These are phyloP conservation scores for Medakamo hakoo DNA, from an alignment of 139 green algal genomes.

Conservation along the genomic window DNA sequence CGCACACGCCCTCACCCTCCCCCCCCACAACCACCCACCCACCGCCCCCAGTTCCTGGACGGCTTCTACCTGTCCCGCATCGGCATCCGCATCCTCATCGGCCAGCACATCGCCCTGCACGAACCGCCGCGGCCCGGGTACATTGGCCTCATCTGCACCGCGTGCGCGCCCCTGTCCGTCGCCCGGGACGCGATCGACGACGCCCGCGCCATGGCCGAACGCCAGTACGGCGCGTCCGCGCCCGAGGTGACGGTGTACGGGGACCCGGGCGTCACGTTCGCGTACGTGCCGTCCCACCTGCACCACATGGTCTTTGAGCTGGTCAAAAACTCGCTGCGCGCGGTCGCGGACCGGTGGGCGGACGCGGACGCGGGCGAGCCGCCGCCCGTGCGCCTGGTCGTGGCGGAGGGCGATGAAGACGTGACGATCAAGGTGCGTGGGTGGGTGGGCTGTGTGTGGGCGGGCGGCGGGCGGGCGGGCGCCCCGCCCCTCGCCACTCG, in stretches of 20 bases:
- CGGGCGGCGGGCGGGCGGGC: background rate
- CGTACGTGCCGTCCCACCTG: constrained; percentile 92
- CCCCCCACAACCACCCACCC: no score
- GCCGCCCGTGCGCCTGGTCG: constrained; percentile 77
- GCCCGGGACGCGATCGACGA: constrained; percentile 82
- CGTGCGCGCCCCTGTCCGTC: constrained; percentile 53
- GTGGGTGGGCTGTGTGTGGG: background rate
- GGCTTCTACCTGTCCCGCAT: constrained; percentile 95
- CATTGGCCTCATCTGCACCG: constrained; percentile 85
- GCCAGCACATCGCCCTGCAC: constrained; percentile 88
- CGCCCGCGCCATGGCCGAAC: constrained; percentile 78
- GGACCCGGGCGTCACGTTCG: constrained; percentile 72
- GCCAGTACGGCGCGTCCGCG: constrained; percentile 70
- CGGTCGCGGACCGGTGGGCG: constrained; percentile 75
- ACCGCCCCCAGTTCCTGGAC: constrained; percentile 96
- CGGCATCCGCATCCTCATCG: constrained; percentile 96
- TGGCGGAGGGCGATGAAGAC: constrained; percentile 90
- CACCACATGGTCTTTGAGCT: constrained; percentile 95
- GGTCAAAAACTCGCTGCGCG: constrained; percentile 88
- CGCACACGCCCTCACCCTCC: no score
- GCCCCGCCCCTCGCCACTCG: background rate
- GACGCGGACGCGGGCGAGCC: constrained; percentile 55
- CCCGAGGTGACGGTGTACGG: constrained; percentile 84
- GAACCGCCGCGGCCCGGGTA: constrained; percentile 48
- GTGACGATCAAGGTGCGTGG: constrained; percentile 85